phyloP scores from a whole-genome alignment of 441 rosid genomes.

The Bocquillonia castaneifolia region DNA sequence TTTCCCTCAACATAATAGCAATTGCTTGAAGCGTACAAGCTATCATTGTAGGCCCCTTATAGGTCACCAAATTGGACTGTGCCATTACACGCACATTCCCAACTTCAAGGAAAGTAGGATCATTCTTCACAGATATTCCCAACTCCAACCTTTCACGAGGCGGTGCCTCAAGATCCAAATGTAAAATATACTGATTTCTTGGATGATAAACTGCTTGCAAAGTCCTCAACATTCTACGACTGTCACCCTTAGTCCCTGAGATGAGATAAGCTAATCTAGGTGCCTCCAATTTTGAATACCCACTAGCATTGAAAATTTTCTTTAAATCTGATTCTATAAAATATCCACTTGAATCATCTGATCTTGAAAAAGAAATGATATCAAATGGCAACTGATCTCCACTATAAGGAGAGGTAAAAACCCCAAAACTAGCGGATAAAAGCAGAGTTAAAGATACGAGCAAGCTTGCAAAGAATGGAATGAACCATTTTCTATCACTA shows the following conservation, averaged over 20 bases:
- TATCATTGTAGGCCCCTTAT: conserved; percentile 92
- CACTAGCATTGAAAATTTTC: conserved; percentile 34
- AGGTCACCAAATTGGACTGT: conserved; percentile 86
- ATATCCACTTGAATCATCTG: conserved; percentile 55
- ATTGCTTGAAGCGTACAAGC: conserved; percentile 92
- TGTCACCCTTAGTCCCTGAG: conserved; percentile 92
- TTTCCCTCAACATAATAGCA: conserved; percentile 74
- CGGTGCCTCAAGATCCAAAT: conserved; percentile 93
- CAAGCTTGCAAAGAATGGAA: conserved; percentile 77
- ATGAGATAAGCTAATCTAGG: conserved; percentile 91
- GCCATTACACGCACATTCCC: conserved; percentile 91
- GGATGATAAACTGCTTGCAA: conserved; percentile 95
- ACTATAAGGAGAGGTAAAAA: conserved; percentile 36
- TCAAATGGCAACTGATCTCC: conserved; percentile 57
- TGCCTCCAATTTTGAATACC: conserved; percentile 33
- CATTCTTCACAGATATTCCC: conserved; percentile 59
- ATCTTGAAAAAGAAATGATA: conserved; percentile 31
- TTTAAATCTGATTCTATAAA: conserved; percentile 66
- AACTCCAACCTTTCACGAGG: conserved; percentile 81
- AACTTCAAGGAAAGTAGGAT: conserved; percentile 60
- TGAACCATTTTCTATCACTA: conserved; percentile 76
- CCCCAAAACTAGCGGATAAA: conserved; percentile 41
- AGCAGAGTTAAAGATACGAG: conserved; percentile 63
- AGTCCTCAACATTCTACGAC: conserved; percentile 91
- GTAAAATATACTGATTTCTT: conserved; percentile 87